Base-by-base conservation (phyloP, 2,329 filamentous ascomycete genomes). In the Zarea fungicola region DNA sequence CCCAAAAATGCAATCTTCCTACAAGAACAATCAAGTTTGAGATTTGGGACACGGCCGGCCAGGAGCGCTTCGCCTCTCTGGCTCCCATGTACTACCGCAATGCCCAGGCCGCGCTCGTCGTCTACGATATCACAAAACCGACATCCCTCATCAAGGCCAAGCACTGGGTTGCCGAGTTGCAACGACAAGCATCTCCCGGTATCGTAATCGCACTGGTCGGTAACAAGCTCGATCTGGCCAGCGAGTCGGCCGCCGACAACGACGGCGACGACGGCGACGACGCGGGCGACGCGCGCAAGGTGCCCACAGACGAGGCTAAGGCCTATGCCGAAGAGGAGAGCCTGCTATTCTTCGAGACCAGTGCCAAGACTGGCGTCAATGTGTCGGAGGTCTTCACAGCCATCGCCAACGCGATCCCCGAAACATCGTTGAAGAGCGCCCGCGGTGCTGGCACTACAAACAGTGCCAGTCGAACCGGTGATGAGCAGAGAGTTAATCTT, bases 61-160 rank as follows among this genome's bases (percentile, higher is more conserved):
- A 99, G 72, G 92, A 99, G 75, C 89, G 92, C 55, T 99, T 97
- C 65, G 92, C 92, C 60, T 95, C 88, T 44, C 82, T 97, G 53
- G 93, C 93, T 45, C 93, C 92, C 61, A 97, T 97, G 93, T 99
- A 99, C 80, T 97, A 97, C 77, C 90, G 92, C 71, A 97, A 99
- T 67, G 93, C 93, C 44, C 92, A 97, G 74, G 90, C 91, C 55
- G 93, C 93, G 13, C 87, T 99, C 58, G 92, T 99, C 54, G 92
- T 97, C 66, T 99, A 97, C 81, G 92, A 99, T 66, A 84, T 99
- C 61, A 99, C 93, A 54, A 97, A 97, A 71, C 87, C 91, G 36
- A 93, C 89, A 42, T 96, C 90, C 41, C 84, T 99, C 59, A 83
- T 89, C 70, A 97, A 99, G 75, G 93, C 93, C 46, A 95, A 95